Evolutionary conservation across 192 early-diverging fungal genomes (phyloP).

Genomic region (Podila clonocystis): DNA sequence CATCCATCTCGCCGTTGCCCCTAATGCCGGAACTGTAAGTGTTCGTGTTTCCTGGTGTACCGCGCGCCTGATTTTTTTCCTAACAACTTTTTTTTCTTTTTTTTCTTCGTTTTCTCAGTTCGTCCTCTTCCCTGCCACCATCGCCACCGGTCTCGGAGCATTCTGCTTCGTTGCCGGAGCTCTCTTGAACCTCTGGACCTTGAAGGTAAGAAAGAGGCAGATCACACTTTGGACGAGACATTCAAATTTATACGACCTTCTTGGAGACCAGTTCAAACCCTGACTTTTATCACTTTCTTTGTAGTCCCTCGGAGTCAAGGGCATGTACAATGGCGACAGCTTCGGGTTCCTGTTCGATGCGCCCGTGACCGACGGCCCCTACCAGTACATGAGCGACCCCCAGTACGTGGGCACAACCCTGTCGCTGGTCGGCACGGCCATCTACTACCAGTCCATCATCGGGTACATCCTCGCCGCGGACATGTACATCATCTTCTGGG

Average conservation of each 20-base stretch:
- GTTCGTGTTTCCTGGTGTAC: background rate
- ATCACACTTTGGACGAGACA: no score
- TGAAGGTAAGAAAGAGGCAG: slow-evolving; percentile 46
- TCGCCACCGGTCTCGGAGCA: slow-evolving; percentile 48
- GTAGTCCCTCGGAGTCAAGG: slow-evolving; percentile 63
- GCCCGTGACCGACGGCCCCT: slow-evolving; percentile 62
- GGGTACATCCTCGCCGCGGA: slow-evolving; percentile 60
- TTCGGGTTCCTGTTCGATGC: slow-evolving; percentile 67
- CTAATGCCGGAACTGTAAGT: slow-evolving; percentile 56
- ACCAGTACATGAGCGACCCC: slow-evolving; percentile 62
- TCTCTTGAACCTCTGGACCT: slow-evolving; percentile 64
- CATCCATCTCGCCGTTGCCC: slow-evolving; percentile 61
- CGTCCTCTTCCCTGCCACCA: slow-evolving; percentile 32
- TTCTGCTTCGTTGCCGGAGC: slow-evolving; percentile 53
- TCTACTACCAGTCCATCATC: slow-evolving; percentile 58
- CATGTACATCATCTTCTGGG: slow-evolving; percentile 60
- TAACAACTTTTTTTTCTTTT: background rate
- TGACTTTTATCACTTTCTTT: background rate
- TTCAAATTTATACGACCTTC: no score
- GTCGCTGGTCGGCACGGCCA: slow-evolving; percentile 59
- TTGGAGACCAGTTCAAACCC: no score
- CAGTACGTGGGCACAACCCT: slow-evolving; percentile 68
- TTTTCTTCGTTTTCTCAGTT: slow-evolving; percentile 18
- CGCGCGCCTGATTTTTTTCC: background rate
- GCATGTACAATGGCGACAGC: slow-evolving; percentile 71